Evolutionary conservation across 2,329 filamentous ascomycete species (phyloP).

Genomic region (Malbranchea zuffiana): DNA sequence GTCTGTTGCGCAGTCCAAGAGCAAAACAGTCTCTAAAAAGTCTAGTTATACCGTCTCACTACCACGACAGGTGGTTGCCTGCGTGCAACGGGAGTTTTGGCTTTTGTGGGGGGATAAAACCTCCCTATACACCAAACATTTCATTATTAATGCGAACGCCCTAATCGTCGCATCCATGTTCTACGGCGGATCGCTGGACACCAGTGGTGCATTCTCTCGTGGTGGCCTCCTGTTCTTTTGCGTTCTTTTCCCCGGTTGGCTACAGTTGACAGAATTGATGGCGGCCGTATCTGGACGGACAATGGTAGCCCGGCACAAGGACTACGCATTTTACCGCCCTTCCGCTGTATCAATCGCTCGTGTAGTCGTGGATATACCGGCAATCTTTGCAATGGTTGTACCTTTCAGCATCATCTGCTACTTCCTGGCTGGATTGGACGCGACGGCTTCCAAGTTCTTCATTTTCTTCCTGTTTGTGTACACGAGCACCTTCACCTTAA

Average conservation of each 20-base stretch:
- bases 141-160: slow-evolving; percentile 58
- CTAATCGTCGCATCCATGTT: slow-evolving; percentile 72
- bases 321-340: slow-evolving; percentile 54
- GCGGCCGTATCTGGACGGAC: slow-evolving; percentile 59
- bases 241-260: slow-evolving; percentile 50
- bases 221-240: slow-evolving; percentile 76
- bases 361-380: slow-evolving; percentile 46
- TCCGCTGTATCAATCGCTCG: slow-evolving; percentile 49
- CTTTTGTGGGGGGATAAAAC: slow-evolving; percentile 56
- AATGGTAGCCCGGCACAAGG: slow-evolving; percentile 54
- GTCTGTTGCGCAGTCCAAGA: slow-evolving; percentile 47
- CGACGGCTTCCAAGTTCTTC: slow-evolving; percentile 8
- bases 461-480: slow-evolving; percentile 8
- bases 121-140: slow-evolving; percentile 59
- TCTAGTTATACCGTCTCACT: slow-evolving; percentile 69
- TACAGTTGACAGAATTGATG: slow-evolving; percentile 64
- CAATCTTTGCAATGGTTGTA: slow-evolving; percentile 42
- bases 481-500: slow-evolving; percentile 20
- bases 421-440: slow-evolving; percentile 53
- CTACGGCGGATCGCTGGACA: slow-evolving; percentile 56
- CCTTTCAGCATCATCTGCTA: slow-evolving; percentile 65
- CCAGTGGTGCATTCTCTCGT: slow-evolving; percentile 63
- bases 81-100: slow-evolving; percentile 56
- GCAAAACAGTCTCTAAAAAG: slow-evolving; percentile 21
- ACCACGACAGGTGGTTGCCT: slow-evolving; percentile 62